Evolutionary conservation across 768 basidiomycete genomes (phyloP), one percentile per base, ranked within the genome.

Genomic region (Suillus weaverae): DNA sequence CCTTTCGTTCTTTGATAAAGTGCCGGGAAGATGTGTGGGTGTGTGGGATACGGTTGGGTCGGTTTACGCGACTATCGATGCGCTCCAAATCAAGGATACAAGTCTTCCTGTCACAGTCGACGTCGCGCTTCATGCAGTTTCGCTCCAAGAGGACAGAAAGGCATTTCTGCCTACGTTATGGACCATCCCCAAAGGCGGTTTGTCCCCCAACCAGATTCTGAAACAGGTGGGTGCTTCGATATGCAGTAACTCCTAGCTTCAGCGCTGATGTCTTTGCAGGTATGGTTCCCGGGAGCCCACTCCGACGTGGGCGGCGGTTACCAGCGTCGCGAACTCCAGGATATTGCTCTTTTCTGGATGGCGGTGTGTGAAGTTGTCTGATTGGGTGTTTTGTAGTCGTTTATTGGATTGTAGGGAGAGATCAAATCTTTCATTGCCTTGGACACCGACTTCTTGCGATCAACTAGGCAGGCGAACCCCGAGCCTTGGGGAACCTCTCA

Each of bases 221-320:
- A 57, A 66, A 48, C 67, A 72, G 48, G 71, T 65, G 54, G 10
- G 55, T 16, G 35, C 11, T 33, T 46, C 35, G 18, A 44, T 44
- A 20, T 2, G 20, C 20, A n/a, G 43, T n/a, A 8, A 55, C 22
- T 16, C 30, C 38, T 26, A 16, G n/a, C 11, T 32, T 30, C 43
- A 16, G 39, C 20, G 59, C 53, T 62, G 30, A 67, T 30, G 14
- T 8, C 64, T 1, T 30, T 61, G 6, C 65, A 75, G 69, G 62
- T 66, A 1, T 76, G 73, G 72, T 74, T 76, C 44, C 62, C 72
- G 0, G 75, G 74, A 2, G 68, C 50, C 7, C 75, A 76, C 50
- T 62, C 64, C 18, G 70, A 72, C 43, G 62, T 70, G 7, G 69
- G 70, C 4, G 69, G 70, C 6, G 62, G 64, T 18, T 72, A 68